A percentile compares a stretch with the other conserved stretches of the same genome.
Conservation (phyloP, 768 basidiomycete species). For the Collybia sp. region DNA sequence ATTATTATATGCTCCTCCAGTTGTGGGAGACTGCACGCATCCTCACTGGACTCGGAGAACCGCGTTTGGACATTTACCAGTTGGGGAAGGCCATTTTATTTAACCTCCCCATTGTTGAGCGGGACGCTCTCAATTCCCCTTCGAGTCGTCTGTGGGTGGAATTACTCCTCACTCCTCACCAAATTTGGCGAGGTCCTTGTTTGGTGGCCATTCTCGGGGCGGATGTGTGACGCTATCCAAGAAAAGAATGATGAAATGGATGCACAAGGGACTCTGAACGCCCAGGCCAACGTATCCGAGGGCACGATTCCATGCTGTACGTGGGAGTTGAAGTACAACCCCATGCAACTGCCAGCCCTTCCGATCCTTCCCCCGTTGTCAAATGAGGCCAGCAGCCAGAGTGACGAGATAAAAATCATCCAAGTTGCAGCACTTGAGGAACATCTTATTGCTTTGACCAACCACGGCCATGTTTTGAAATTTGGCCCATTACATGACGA, state of each 20-base stretch:
- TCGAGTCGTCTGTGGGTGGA: constrained; percentile 82
- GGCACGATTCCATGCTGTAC: constrained; percentile 53
- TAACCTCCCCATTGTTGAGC: constrained; percentile 43
- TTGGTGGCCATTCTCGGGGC: constrained; percentile 63
- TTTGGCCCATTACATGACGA: constrained; percentile 45
- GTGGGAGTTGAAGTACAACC: constrained; percentile 54
- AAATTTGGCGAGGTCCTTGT: constrained; percentile 67
- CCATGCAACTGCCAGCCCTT: constrained; percentile 52
- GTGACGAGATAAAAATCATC: constrained; percentile 43
- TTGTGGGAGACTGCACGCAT: constrained; percentile 73
- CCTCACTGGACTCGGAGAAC: constrained; percentile 53
- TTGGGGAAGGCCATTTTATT: constrained; percentile 76
- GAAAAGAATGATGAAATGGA: constrained; percentile 44
- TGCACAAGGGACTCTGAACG: constrained; percentile 28
- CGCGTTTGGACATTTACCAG: constrained; percentile 71
- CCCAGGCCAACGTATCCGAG: constrained; percentile 23
- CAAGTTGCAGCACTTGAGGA: constrained; percentile 79
- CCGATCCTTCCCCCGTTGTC: constrained; percentile 40
- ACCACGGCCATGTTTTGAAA: constrained; percentile 72
- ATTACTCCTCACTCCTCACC: constrained; percentile 70
- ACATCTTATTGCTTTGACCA: constrained; percentile 75
- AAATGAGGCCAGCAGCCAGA: constrained; percentile 10
- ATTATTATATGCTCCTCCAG: constrained; percentile 28
- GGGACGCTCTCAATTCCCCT: constrained; percentile 37
- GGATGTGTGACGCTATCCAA: constrained; percentile 30